A percentile compares a stretch with the other conserved stretches of the same genome.
phyloP scores from a whole-genome alignment of 2,329 filamentous ascomycete species.

The Xylaria multiplex region DNA sequence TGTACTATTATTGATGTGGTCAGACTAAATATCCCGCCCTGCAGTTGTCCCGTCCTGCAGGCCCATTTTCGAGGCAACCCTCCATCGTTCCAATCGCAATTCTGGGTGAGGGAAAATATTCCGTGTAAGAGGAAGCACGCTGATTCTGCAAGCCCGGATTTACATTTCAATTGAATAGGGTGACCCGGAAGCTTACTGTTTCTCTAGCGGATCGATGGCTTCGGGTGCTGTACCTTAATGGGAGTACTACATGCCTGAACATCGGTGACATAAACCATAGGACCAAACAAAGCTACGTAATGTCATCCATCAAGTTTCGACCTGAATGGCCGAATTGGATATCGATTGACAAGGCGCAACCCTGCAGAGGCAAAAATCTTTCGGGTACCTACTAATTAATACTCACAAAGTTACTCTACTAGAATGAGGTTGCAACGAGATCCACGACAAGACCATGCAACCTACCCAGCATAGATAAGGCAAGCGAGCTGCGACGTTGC shows the following conservation, averaged over 20 bases:
- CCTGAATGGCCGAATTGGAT: background rate
- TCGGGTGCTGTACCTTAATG: background rate
- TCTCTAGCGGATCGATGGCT: background rate
- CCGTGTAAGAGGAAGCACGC: background rate
- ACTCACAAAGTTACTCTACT: background rate
- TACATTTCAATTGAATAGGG: background rate
- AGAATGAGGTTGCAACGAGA: slow-evolving; percentile 6
- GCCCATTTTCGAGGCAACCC: slow-evolving; percentile 18
- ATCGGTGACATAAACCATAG: background rate
- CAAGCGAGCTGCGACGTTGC: slow-evolving; percentile 36
- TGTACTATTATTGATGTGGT: background rate
- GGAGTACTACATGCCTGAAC: background rate
- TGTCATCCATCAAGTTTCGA: background rate
- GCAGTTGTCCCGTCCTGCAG: background rate
- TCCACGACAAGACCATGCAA: slow-evolving; percentile 9
- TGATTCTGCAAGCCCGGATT: background rate
- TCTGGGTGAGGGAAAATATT: slow-evolving; percentile 13
- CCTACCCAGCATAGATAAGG: slow-evolving; percentile 36
- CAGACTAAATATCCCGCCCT: slow-evolving; percentile 4
- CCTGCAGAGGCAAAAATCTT: background rate
- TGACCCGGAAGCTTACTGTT: background rate
- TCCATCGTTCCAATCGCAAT: slow-evolving; percentile 16
- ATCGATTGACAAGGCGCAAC: background rate
- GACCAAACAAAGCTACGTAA: background rate
- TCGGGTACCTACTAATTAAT: too few species aligned